These are phyloP conservation scores for Onygena corvina DNA, from an alignment of 2,329 filamentous ascomycete species.

Conservation along the genomic window DNA sequence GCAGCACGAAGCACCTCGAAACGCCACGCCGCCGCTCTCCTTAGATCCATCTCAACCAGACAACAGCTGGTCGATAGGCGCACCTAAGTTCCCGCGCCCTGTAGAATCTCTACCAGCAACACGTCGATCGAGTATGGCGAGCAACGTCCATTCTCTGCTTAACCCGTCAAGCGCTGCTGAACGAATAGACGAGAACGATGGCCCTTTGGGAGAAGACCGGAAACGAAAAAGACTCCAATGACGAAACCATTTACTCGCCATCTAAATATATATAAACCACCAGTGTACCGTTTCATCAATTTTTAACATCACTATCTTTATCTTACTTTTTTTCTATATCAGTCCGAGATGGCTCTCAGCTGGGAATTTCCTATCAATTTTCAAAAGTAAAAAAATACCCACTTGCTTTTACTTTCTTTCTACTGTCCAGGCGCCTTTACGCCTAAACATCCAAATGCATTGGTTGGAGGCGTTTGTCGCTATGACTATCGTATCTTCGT, in stretches of 20 bases:
- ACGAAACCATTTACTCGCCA: conserved; percentile 14
- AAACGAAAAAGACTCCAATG: conserved; percentile 48
- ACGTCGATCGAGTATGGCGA: conserved; percentile 57
- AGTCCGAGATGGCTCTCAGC: too few relatives aligned
- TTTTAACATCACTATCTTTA: too few relatives aligned
- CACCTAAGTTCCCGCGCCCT: conserved; percentile 30
- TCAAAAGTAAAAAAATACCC: too few relatives aligned
- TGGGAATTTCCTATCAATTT: too few relatives aligned
- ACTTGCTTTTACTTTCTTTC: too few relatives aligned
- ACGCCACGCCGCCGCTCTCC: conserved; percentile 43
- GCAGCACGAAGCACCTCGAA: conserved; percentile 37
- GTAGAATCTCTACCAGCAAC: conserved; percentile 45
- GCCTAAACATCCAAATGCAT: too few relatives aligned
- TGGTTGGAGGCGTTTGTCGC: too few relatives aligned
- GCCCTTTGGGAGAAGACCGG: conserved; percentile 43
- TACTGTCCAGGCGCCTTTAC: too few relatives aligned
- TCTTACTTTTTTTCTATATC: too few relatives aligned
- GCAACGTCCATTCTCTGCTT: conserved; percentile 54
- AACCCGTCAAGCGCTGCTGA: conserved; percentile 59
- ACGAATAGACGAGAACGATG: conserved; percentile 51
- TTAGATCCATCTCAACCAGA: conserved; percentile 38
- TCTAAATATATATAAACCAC: too few relatives aligned
- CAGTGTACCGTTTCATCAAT: too few relatives aligned
- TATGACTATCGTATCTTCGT: too few relatives aligned
- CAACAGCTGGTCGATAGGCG: conserved; percentile 45